Conservation (phyloP, 768 basidiomycete species). For the Amanita subjunquillea region DNA sequence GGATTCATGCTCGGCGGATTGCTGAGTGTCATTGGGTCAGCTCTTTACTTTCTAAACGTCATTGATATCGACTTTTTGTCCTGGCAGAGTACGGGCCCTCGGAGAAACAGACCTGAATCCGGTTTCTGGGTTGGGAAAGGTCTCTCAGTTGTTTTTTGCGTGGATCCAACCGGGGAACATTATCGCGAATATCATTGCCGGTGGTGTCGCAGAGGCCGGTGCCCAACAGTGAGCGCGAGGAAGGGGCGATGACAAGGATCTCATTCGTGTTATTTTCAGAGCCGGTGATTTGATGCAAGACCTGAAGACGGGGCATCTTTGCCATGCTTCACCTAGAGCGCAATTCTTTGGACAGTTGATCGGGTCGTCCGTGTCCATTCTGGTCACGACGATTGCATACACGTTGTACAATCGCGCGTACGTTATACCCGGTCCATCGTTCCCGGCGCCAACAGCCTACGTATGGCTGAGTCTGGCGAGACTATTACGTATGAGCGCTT, state of each 20-base stretch:
- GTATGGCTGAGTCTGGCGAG: conserved; percentile 82
- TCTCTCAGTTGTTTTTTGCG: conserved; percentile 90
- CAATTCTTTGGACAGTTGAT: conserved; percentile 94
- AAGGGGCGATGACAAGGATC: neutral
- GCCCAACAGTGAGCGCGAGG: conserved; percentile 62
- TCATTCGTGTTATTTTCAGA: conserved; percentile 25
- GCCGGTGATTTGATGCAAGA: conserved; percentile 99
- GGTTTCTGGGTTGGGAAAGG: conserved; percentile 88
- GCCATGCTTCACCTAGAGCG: conserved; percentile 82
- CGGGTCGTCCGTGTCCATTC: conserved; percentile 78
- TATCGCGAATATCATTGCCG: conserved; percentile 96
- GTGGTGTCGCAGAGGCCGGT: conserved; percentile 94
- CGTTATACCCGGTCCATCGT: conserved; percentile 85
- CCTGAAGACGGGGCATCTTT: conserved; percentile 92
- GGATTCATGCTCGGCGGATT: conserved; percentile 78
- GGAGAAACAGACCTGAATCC: conserved; percentile 95
- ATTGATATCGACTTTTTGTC: conserved; percentile 8
- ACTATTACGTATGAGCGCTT: conserved; percentile 41
- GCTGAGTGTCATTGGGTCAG: conserved; percentile 81
- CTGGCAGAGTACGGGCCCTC: conserved; percentile 72
- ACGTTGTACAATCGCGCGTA: conserved; percentile 83
- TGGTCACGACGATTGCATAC: conserved; percentile 85
- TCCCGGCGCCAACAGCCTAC: conserved; percentile 91
- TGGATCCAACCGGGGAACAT: conserved; percentile 92
- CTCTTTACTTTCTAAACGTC: conserved; percentile 5